Conservation (phyloP, 805 yeast genomes). For the Yueomyces sinensis region DNA sequence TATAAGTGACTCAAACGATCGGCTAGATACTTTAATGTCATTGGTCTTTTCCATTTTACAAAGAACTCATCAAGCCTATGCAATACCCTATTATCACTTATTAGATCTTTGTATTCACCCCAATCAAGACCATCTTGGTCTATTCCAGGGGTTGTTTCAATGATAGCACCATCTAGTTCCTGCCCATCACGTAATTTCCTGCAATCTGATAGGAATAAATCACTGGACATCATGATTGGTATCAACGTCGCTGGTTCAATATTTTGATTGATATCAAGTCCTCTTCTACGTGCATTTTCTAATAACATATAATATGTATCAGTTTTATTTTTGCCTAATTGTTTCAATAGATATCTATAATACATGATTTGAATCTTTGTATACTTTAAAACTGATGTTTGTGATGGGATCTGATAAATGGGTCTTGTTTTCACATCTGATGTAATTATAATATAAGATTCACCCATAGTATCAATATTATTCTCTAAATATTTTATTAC, state of each 20-base stretch:
- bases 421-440: conserved; percentile 55
- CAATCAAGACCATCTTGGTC: conserved; percentile 2
- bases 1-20: conserved; percentile 38
- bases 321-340: conserved; percentile 18
- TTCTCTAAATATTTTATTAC: not conserved
- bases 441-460: conserved; percentile 20
- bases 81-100: conserved; percentile 2
- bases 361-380: conserved; percentile 49
- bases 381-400: conserved; percentile 33
- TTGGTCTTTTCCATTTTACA: conserved; percentile 36
- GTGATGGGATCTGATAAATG: conserved; percentile 31
- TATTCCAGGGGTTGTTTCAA: conserved; percentile 17
- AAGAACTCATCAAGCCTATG: conserved; percentile 22
- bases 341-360: conserved; percentile 37
- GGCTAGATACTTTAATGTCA: conserved; percentile 45
- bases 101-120: conserved; percentile 7
- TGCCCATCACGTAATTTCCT: conserved; percentile 33
- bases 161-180: conserved; percentile 28
- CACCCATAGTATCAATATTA: not conserved
- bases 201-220: conserved; percentile 31
- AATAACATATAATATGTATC: conserved; percentile 31
- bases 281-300: conserved; percentile 35
- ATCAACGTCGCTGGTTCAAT: conserved; percentile 30
- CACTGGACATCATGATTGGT: conserved; percentile 27
- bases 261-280: conserved; percentile 35